Conservation (phyloP, 768 basidiomycete genomes). For the Leucosporidium scottii region DNA sequence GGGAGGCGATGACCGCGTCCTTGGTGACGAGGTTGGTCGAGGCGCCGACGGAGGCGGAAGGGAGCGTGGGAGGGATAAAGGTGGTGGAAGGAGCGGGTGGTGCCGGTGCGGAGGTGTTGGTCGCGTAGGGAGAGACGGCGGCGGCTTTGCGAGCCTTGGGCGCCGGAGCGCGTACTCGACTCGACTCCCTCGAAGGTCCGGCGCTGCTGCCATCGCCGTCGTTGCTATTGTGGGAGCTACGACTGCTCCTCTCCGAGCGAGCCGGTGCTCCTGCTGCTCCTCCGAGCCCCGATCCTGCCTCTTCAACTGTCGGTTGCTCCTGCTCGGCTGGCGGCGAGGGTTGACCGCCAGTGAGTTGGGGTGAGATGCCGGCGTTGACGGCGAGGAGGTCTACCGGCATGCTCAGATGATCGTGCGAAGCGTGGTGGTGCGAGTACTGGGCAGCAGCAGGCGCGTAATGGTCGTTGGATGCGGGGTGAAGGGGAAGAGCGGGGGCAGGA, state of each 20-base stretch:
- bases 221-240: background rate
- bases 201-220: background rate
- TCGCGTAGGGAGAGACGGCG: background rate
- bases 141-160: background rate
- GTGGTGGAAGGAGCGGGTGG: background rate
- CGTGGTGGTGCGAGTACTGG: background rate
- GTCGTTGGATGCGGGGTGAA: constrained; percentile 3
- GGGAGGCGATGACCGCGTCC: constrained; percentile 24
- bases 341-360: constrained; percentile 18
- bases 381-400: constrained; percentile 16
- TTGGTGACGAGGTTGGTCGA: constrained; percentile 29
- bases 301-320: background rate
- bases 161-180: background rate
- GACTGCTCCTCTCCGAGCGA: background rate
- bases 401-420: constrained; percentile 13
- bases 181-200: background rate
- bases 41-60: background rate
- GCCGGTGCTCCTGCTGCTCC: background rate
- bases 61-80: background rate
- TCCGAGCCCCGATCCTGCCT: too few relatives aligned
- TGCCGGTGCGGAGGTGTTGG: background rate
- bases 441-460: background rate
- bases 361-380: constrained; percentile 22
- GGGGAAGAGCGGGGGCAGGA: background rate
- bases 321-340: constrained; percentile 1